These are phyloP conservation scores for Malania oleifera DNA, from an alignment of 164 flowering plant species.

Conservation along the genomic window DNA sequence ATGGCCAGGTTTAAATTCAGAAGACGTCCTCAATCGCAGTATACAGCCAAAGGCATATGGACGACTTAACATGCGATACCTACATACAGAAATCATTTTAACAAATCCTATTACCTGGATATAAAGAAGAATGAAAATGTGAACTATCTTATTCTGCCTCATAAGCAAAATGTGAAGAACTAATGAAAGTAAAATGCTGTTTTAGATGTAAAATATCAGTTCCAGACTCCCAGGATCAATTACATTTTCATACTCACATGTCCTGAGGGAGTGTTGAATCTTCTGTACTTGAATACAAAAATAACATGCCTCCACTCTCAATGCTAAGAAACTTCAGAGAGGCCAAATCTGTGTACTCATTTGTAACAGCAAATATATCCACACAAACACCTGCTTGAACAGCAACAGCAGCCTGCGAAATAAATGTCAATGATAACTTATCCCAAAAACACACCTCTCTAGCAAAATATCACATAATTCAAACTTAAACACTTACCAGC, in stretches of 20 bases:
- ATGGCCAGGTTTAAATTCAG: constrained; percentile 77
- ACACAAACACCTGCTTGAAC: constrained; percentile 99
- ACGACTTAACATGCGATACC: constrained; percentile 96
- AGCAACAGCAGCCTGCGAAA: constrained; percentile 91
- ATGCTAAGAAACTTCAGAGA: constrained; percentile 95
- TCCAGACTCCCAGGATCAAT: background rate
- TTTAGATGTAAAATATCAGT: background rate
- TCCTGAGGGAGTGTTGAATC: constrained; percentile 99
- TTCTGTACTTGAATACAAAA: constrained; percentile 81
- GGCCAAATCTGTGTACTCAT: constrained; percentile 96
- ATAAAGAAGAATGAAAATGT: background rate
- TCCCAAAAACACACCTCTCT: constrained; percentile 3
- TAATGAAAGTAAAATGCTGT: background rate
- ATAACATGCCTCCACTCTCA: constrained; percentile 95
- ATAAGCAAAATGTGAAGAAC: too few relatives aligned
- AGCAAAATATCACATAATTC: background rate
- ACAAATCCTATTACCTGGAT: background rate
- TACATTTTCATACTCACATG: constrained; percentile 54
- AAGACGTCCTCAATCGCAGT: constrained; percentile 81
- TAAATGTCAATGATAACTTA: constrained; percentile 20
- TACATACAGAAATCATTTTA: constrained; percentile 28
- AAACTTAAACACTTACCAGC: constrained; percentile 50
- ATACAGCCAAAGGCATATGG: constrained; percentile 96
- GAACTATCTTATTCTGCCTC: too few relatives aligned
- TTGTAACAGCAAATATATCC: constrained; percentile 96